Conservation (phyloP, 2,329 filamentous ascomycete genomes). For the Setomelanomma holmii region DNA sequence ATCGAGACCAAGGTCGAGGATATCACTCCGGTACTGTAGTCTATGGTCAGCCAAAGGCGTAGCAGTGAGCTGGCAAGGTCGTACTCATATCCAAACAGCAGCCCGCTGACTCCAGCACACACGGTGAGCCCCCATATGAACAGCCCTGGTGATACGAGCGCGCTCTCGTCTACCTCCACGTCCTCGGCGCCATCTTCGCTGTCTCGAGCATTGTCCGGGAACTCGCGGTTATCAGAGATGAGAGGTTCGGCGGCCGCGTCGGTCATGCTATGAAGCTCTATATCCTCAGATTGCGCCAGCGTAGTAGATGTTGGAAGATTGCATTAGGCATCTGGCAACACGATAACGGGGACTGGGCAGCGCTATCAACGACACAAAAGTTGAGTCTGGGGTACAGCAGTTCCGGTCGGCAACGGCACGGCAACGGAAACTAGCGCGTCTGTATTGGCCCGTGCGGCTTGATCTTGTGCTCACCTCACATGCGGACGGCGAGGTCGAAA, state of each 20-base stretch:
- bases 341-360: too few species aligned
- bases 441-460: neutral
- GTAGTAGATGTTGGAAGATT: neutral
- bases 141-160: conserved; percentile 31
- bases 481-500: too few species aligned
- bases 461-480: neutral
- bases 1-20: conserved; percentile 66
- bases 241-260: conserved; percentile 43
- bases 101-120: conserved; percentile 64
- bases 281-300: conserved; percentile 19
- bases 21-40: conserved; percentile 63
- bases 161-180: conserved; percentile 38
- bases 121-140: conserved; percentile 65
- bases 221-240: conserved; percentile 24
- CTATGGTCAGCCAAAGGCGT: conserved; percentile 1
- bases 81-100: conserved; percentile 69
- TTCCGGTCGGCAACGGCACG: neutral
- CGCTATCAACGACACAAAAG: too few species aligned
- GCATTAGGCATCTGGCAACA: neutral
- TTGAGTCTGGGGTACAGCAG: too few species aligned
- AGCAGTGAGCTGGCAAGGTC: too few species aligned
- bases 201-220: conserved; percentile 13
- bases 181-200: conserved; percentile 24
- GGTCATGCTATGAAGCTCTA: conserved; percentile 39
- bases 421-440: neutral